Evolutionary conservation across 2,329 filamentous ascomycete species (phyloP), one percentile per base, ranked within the genome.

Genomic region (Colletotrichum magnum): DNA sequence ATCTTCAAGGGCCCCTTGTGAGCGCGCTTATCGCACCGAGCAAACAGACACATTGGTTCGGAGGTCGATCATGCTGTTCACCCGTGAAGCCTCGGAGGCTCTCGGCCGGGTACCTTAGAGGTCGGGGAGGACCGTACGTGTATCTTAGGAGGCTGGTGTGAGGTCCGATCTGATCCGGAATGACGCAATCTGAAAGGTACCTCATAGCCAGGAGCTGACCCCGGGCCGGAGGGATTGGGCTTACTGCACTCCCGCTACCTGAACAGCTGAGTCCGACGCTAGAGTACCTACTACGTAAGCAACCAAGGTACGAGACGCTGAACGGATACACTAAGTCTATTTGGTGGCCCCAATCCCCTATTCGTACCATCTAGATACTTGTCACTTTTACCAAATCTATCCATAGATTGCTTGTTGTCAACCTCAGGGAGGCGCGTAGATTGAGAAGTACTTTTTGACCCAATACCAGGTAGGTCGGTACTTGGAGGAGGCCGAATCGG

Each of bases 1-100:
- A 47, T 58, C 32, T 36, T 21, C 41, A 58, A 41, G 53, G 32
- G 32, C 32, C 32, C 36, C 65, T 58, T 26, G 21, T n/a, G 18
- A 24, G 7, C 32, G 41, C 51, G 60, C 65, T 68, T 58, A 65
- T 54, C 41, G 64, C 39, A 32, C 26, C 15, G 28, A 48, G 26
- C 48, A 10, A 53, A 51, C n/a, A 21, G 7, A 45, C n/a, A 48
- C 43, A 53, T 43, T 18, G 47, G 60, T 45, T 56, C 39, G 16
- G 36, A 45, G 64, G 43, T 21, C 7, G 32, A 36, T 36, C 32
- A 10, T 4, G 45, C 9, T 58, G 13, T 24, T 47, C 2, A 36
- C 32, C 10, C 10, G 9, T 36, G 32, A 36, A 36, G 32, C 32
- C 32, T 10, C 43, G n/a, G 32, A 60, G 36, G 18, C 58, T 52